Evolutionary conservation across 257 asterid genomes (phyloP).

Genomic region (Ajuga chamaepitys): DNA sequence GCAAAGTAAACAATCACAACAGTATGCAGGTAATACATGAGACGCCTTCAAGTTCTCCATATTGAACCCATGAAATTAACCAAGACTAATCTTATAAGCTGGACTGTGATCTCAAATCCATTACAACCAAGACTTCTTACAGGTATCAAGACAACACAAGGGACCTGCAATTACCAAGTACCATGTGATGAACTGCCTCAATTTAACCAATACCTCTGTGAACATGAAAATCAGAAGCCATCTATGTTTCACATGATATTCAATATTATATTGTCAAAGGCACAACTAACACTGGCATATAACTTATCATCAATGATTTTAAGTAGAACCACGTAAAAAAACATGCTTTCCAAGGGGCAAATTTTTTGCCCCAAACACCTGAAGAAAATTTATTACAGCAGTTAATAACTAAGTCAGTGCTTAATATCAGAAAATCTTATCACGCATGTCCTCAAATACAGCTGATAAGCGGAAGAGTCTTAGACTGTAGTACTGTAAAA

Average conservation of each 20-base stretch:
- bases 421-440: not conserved
- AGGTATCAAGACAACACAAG: slow-evolving; percentile 34
- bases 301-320: not conserved
- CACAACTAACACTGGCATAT: not conserved
- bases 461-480: not conserved
- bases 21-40: not conserved
- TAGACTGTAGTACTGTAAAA: not conserved
- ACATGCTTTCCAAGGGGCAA: not conserved
- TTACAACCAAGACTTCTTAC: slow-evolving; percentile 33
- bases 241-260: too few species aligned
- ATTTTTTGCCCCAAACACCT: not conserved
- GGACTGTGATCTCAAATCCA: slow-evolving; percentile 40
- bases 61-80: too few species aligned
- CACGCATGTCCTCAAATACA: not conserved
- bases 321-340: not conserved
- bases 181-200: slow-evolving; percentile 46
- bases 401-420: not conserved
- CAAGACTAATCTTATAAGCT: slow-evolving; percentile 27
- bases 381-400: not conserved
- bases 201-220: not conserved
- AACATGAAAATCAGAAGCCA: not conserved
- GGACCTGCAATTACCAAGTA: slow-evolving; percentile 40
- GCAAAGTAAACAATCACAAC: too few species aligned
- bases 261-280: not conserved
- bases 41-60: not conserved